Evolutionary conservation across 805 yeast species (phyloP), one percentile per base, ranked within the genome.

Genomic region (Myxozyma mucilagina): DNA sequence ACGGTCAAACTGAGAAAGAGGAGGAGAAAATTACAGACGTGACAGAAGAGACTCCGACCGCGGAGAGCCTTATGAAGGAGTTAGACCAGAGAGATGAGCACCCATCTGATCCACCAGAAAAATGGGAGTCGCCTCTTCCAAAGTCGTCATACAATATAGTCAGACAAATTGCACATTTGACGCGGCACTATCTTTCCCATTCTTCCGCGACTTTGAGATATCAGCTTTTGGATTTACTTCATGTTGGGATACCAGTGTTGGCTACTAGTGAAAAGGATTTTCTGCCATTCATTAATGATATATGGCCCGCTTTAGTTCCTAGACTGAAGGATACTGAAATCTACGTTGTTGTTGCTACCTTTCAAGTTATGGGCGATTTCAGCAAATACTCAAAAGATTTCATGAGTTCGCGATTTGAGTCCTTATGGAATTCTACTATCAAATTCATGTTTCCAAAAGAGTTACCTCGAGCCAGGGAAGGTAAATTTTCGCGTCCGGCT

Each of bases 51-150:
- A 24, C 24, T 5, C 14, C 54, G 6, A 50, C 49, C 3, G 72
- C 69, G 61, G 71, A 38, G 71, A 80, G 62, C 71, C 75, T 56
- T n/a, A 64, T 61, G 20, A 77, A 75, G 31, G 73, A 68, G 43
- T 76, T 73, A 45, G 73, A 74, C 42, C 74, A 73, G 10, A 69
- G 66, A 16, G 67, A 67, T 4, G 53, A 48, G 44, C 38, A 47
- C 9, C 53, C 48, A 4, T 70, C 69, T 7, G 76, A 69, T n/a
- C 68, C 65, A 14, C 57, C 44, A 62, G 75, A 67, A 8, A 77
- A 78, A 36, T 91, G 97, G 97, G 66, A 70, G 0, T 86, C 93
- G 0, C 84, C 86, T 0, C 76, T 92, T 0, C 88, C 96, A 0
- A 75, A 80, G 44, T 74, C 79, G 1, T 75, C 87, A 0, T 93